Evolutionary conservation across 2,329 filamentous ascomycete genomes (phyloP).

Genomic region (Phialophora chinensis): DNA sequence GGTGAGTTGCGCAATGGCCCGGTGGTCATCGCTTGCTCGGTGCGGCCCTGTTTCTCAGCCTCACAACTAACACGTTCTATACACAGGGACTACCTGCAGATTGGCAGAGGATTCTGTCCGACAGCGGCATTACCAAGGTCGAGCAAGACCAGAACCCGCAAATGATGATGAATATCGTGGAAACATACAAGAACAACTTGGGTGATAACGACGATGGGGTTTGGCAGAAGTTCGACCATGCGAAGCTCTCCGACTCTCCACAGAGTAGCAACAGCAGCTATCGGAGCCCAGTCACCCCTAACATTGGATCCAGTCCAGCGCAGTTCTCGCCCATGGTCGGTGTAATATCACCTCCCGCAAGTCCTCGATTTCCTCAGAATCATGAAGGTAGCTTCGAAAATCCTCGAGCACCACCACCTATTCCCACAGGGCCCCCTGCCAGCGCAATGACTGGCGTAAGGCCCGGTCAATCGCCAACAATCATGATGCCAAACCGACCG

Average conservation of each 20-base stretch:
- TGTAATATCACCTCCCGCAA: slow-evolving; percentile 77
- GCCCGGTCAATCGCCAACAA: slow-evolving; percentile 58
- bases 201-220: slow-evolving; percentile 80
- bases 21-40: not conserved
- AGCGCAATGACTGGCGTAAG: slow-evolving; percentile 49
- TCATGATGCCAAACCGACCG: slow-evolving; percentile 81
- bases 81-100: slow-evolving; percentile 91
- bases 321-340: slow-evolving; percentile 59
- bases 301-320: slow-evolving; percentile 53
- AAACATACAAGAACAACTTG: slow-evolving; percentile 94
- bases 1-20: slow-evolving; percentile 59
- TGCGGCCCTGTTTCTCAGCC: slow-evolving; percentile 2
- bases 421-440: slow-evolving; percentile 63
- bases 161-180: slow-evolving; percentile 92
- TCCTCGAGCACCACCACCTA: slow-evolving; percentile 87
- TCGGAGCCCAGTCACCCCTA: slow-evolving; percentile 35
- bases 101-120: slow-evolving; percentile 94
- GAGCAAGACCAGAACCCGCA: slow-evolving; percentile 95
- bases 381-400: slow-evolving; percentile 97
- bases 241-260: slow-evolving; percentile 58
- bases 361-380: slow-evolving; percentile 86
- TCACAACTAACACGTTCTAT: slow-evolving; percentile 10
- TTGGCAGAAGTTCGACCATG: slow-evolving; percentile 95
- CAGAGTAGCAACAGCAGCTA: slow-evolving; percentile 34
- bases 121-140: slow-evolving; percentile 94